Evolutionary conservation across 345 rosid genomes (phyloP), one percentile per base, ranked within the genome.

Genomic region (Triadica sebifera): DNA sequence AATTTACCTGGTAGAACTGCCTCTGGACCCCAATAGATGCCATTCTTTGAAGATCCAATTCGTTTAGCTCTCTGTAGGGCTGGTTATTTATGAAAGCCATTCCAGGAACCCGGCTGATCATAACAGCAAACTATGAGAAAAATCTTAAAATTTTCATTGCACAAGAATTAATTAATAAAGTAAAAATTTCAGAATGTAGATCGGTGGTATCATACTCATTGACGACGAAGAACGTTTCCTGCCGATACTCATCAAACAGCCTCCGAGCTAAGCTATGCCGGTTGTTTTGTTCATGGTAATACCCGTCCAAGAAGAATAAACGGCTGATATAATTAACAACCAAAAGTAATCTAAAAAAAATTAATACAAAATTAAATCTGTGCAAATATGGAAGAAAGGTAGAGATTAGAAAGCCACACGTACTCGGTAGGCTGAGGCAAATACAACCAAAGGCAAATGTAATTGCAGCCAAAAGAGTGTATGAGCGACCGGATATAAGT

Each of bases 391-490:
- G 34, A 29, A 29, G 34, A 29, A 57, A 53, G 68, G 15, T 61
- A 25, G 39, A 49, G 51, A 72, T 73, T 47, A 6, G 3, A 29
- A 29, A 10, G 3, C 4, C 25, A 56, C 69, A 34, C 22, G 39
- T 88, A 90, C 92, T 82, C 83, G 15, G 85, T 71, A 8, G 87
- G 84, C 24, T 75, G 84, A 50, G 84, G 82, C 22, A 67, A 5
- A 57, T 77, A 83, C 0, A 87, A 86, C 94, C 98, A 89, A 24
- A 93, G 81, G 79, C 93, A 91, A 59, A 88, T 76, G 84, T 93
- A 91, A 69, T 84, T 73, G 83, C 87, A 83, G 52, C 86, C 82
- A 19, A 81, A 77, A 0, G 85, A 73, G 46, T 84, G 89, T 80
- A 85, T 82, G 39, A 91, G 69, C 29, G 81, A 59, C 19, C 70